Conservation (phyloP, 2,329 filamentous ascomycete species). For the Fusarium sp. region DNA sequence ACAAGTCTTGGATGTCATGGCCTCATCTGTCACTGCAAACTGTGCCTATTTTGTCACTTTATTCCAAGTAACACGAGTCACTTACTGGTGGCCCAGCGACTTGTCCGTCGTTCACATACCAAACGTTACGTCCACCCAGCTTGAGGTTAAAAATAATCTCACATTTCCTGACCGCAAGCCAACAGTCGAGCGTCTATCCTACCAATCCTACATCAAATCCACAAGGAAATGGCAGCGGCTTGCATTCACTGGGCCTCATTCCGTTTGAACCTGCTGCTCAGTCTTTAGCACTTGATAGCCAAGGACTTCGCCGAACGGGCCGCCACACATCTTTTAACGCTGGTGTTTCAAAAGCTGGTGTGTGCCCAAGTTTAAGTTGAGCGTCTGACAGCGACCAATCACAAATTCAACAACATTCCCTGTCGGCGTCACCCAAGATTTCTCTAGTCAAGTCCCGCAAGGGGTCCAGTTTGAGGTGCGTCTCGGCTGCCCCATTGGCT, state of each 20-base stretch:
- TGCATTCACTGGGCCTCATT: conserved; percentile 29
- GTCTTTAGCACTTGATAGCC: background rate
- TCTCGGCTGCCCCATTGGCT: conserved; percentile 38
- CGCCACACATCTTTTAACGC: conserved; percentile 38
- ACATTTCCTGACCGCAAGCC: conserved; percentile 5
- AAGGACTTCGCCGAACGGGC: conserved; percentile 27
- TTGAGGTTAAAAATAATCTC: conserved; percentile 2
- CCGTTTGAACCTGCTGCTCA: conserved; percentile 1
- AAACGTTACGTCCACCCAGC: background rate
- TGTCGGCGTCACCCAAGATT: conserved; percentile 40
- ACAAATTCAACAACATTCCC: conserved; percentile 43
- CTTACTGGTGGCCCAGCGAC: background rate
- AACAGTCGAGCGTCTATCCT: conserved; percentile 39
- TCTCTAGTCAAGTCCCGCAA: conserved; percentile 10
- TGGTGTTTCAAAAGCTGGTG: conserved; percentile 46
- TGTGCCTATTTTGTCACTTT: background rate
- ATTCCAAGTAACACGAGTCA: conserved; percentile 17
- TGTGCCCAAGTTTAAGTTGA: conserved; percentile 48
- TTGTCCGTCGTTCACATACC: background rate
- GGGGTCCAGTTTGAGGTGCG: conserved; percentile 41
- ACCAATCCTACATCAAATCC: conserved; percentile 38
- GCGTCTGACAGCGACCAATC: conserved; percentile 48
- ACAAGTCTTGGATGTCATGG: conserved; percentile 11
- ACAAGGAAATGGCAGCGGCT: conserved; percentile 4
- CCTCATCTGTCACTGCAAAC: conserved; percentile 4